Base-by-base conservation (phyloP, 441 rosid species). In the Erodium chrysanthum region DNA sequence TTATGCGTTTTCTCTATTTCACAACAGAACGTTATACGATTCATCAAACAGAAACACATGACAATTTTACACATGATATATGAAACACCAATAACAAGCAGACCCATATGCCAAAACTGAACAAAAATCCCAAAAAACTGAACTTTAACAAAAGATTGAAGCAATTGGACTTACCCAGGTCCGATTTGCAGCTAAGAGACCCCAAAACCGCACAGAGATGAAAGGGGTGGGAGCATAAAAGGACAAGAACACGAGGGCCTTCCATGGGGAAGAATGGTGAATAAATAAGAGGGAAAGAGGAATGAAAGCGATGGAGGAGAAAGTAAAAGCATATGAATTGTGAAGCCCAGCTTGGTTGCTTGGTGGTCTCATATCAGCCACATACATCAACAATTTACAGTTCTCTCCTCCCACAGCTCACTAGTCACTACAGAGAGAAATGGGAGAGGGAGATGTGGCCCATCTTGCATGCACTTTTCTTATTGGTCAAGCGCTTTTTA, bases 381-480 rank as follows among this genome's bases (percentile, higher is more conserved):
- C 59, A 52, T 5, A 52, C 2, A 17, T 17, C 17, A 21, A 50
- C 8, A 50, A 50, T 21, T 50, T 50, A 50, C 59, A 52, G 59
- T 52, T 8, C 9, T 7, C 22, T n/a, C 59, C 5, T 17, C 22
- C 5, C 59, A 17, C 22, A 17, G 59, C 35, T 2, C 35, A 31
- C 35, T 31, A 31, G 9, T 46, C n/a, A 46, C 18, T 14, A 20
- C 8, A 20, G 59, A 52, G 35, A 31, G 4, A 31, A 2, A 6
- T 2, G 35, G 35, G 59, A 18, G 22, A 15, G 7, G 21, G 7
- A 17, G 23, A 20, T n/a, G 58, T 18, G 59, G 10, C 59, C 59
- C 59, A 52, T 23, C 22, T 52, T 7, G 22, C 59, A 18, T 52
- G 59, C 59, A 52, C 59, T 52, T 52, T 52, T 17, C 59, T 52